Base-by-base conservation (phyloP, 2,329 filamentous ascomycete genomes). In the Canariomyces notabilis region DNA sequence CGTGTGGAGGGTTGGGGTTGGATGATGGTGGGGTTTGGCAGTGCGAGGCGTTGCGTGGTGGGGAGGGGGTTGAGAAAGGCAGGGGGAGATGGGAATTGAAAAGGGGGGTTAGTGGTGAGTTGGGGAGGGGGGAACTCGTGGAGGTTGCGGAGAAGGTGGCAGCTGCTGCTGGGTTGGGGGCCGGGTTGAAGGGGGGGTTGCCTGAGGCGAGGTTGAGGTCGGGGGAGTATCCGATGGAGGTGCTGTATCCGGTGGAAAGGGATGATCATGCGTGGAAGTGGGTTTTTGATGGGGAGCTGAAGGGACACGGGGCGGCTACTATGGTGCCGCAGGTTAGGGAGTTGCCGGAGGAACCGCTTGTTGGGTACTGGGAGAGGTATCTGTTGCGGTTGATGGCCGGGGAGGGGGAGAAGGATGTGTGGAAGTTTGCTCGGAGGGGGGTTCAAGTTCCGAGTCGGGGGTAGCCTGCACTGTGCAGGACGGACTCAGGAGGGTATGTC, bases 1-100 rank as follows among this genome's bases (percentile, higher is more conserved):
- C 55, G 1, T 60, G 61, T 15, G 51, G 44, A 2, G 63, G 63
- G 1, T 43, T 65, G 37, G 55, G 49, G 22, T 42, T 67, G 19
- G 66, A 70, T 45, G 68, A 71, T 33, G 52, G 51, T 5, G 58
- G 55, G 1, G n/a, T 42, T 11, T 66, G 61, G 61, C 37, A 42
- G 8, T 65, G 63, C 36, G 49, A 51, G 1, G 53, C 60, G 7
- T 51, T 65, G 2, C n/a, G 55, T n/a, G 45, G 42, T 6, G 32
- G 37, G 14, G 20, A 46, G 7, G 37, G 35, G 37, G 26, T 29
- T 12, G 26, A 29, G 18, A 42, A 42, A 11, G 43, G 37, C 0
- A 40, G 26, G 6, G 57, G 56, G 14, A 18, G 60, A 4, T 65
- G 62, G 61, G 45, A 43, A 29, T 41, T 64, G 31, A 54, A 61